phyloP scores from a whole-genome alignment of 2,329 filamentous ascomycete species.

The Aspergillus persii region DNA sequence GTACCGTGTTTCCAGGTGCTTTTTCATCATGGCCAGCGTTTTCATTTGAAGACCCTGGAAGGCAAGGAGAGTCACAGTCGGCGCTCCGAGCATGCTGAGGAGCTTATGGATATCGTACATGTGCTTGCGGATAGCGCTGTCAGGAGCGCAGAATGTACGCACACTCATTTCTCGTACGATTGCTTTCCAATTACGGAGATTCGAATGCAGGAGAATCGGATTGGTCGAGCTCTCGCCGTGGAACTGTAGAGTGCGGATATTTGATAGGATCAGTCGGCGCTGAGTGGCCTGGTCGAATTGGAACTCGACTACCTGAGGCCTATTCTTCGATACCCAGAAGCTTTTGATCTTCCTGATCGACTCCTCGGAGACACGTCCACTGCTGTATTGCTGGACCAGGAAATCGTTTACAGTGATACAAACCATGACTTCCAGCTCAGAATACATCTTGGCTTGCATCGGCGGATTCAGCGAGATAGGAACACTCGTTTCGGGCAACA shows the following conservation, averaged over 20 bases:
- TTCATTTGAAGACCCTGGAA: conserved; percentile 40
- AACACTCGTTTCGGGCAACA: conserved; percentile 25
- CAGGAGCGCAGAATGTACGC: conserved; percentile 51
- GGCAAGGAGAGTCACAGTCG: conserved; percentile 35
- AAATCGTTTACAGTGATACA: conserved; percentile 46
- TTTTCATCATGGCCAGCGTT: conserved; percentile 33
- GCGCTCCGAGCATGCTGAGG: conserved; percentile 50
- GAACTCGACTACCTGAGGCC: conserved; percentile 51
- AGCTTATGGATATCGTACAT: conserved; percentile 50
- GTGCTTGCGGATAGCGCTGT: conserved; percentile 50
- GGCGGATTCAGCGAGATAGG: conserved; percentile 41
- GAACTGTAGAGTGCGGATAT: conserved; percentile 48
- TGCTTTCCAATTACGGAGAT: conserved; percentile 50
- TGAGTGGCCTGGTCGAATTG: conserved; percentile 54
- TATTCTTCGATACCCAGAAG: conserved; percentile 47
- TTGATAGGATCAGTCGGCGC: conserved; percentile 46
- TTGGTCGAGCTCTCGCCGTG: conserved; percentile 43
- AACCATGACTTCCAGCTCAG: conserved; percentile 47
- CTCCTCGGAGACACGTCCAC: conserved; percentile 38
- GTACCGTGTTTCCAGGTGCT: conserved; percentile 25
- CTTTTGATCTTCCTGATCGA: conserved; percentile 39
- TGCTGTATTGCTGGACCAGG: conserved; percentile 42
- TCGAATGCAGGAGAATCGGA: conserved; percentile 42
- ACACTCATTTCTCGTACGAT: conserved; percentile 48
- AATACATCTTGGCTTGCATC: conserved; percentile 45